A percentile compares a stretch with the other conserved stretches of the same genome.
phyloP scores from a whole-genome alignment of 2,329 filamentous ascomycete genomes.

The Massarina eburnea region DNA sequence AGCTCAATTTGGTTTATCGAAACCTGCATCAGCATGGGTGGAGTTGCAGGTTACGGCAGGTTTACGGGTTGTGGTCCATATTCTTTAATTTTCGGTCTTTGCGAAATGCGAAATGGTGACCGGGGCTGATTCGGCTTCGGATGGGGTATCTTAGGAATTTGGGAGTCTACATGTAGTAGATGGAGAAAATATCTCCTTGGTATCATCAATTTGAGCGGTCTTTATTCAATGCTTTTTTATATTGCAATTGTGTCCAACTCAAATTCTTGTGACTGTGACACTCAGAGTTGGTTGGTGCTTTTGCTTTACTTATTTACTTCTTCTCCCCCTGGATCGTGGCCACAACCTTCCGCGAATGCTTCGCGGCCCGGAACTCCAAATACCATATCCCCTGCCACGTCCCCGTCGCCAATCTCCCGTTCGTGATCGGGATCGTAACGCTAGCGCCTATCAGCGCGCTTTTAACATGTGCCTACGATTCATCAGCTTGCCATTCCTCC shows the following conservation, averaged over 20 bases:
- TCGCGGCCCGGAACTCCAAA: slow-evolving; percentile 78
- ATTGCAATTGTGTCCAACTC: no score
- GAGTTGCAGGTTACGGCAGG: neutral
- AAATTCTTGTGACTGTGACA: no score
- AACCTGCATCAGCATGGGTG: neutral
- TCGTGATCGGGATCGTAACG: slow-evolving; percentile 85
- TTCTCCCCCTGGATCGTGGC: slow-evolving; percentile 93
- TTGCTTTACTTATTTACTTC: slow-evolving; percentile 35
- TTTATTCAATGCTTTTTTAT: no score
- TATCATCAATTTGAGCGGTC: no score
- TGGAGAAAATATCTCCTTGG: no score
- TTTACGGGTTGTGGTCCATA: neutral
- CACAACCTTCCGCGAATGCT: slow-evolving; percentile 79
- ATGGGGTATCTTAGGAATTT: no score
- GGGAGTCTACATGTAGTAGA: no score
- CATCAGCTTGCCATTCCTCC: neutral
- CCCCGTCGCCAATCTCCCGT: slow-evolving; percentile 72
- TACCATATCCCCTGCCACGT: slow-evolving; percentile 95
- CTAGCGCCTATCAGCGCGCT: slow-evolving; percentile 85
- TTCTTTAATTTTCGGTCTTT: no score
- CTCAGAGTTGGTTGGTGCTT: no score
- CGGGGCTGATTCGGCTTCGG: no score
- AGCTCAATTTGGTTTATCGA: neutral
- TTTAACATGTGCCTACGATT: slow-evolving; percentile 80
- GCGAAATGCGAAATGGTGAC: no score